Evolutionary conservation across 139 green algal genomes (phyloP), one percentile per base, ranked within the genome.

Genomic region (Auxenochlorella pyrenoidosa): DNA sequence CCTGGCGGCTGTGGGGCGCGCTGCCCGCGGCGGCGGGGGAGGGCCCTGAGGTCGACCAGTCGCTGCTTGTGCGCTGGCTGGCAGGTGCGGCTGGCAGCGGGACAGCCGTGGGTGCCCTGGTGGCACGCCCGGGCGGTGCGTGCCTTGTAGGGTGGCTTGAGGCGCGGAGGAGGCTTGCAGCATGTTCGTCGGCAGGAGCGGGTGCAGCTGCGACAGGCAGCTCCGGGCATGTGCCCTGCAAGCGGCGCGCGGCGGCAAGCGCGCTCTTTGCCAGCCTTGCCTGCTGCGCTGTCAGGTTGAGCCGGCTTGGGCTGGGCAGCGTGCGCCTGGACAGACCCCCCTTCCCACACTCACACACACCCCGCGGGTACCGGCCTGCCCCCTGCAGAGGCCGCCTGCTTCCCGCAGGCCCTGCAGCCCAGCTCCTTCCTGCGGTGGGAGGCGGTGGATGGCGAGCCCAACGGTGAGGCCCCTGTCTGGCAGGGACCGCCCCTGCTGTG

Each of bases 1-100:
- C 19, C 22, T 84, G 79, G 79, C 79, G 38, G 8, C 36, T 84
- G 58, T 84, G 79, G 79, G 79, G 79, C 26, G 40, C 58, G 22
- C 34, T 84, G 79, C 58, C 79, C 5, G 59, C 79, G 24, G 79
- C 79, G 16, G 22, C 58, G 5, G 79, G 58, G 34, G 59, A 38
- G 34, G 79, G 79, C 24, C 54, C 32, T 0, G 79, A 84, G 79
- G 79, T 84, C 22, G 58, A 84, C 24, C 79, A 84, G 59, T 84
- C 79, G 24, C 58, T 84, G 79, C 79, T 47, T 28, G 58, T 84
- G 79, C 79, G 79, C 58, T 84, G 79, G 78, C 78, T 83, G 78
- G 78, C 78, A 66, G 78, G 78, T 71, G 51, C 59, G 76, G 13
- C 47, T 54, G 47, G 47, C 47, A 54, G 6, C 8, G 47, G 47